Base-by-base conservation (phyloP, 2,329 filamentous ascomycete genomes). In the Cercospora janseana region DNA sequence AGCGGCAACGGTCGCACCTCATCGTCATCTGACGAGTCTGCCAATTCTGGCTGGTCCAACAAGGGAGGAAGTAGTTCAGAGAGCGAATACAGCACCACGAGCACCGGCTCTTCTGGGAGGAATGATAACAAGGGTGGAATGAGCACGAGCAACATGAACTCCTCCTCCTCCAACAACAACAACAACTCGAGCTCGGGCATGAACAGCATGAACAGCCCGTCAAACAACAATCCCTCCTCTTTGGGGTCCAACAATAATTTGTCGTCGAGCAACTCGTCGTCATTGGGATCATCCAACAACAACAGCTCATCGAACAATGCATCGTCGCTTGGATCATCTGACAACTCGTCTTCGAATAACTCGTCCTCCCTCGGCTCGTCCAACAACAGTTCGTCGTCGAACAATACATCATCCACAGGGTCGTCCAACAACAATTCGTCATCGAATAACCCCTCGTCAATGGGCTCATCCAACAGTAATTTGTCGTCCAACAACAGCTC, bases 71-170 rank as follows among this genome's bases (percentile, higher is more conserved):
- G 49, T 24, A 42, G 44, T 13, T 55, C 52, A 9, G 52, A 55
- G 41, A 55, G 46, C 38, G 50, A 56, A 10, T 54, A 54, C 24
- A 54, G 51, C 43, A 53, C 51, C 8, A 50, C 43, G 7, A 56
- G 51, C 15, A 54, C 51, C 18, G 44, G 24, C 8, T 48, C 46
- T 26, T 34, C 41, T 13, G 20, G 29, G 41, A 43, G 40, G 23
- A 49, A 38, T 20, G 50, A 52, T 7, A 37, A 38, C 26, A 52
- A 52, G 44, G 38, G 18, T 7, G 38, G 38, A 8, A 28, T 18
- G 31, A 20, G 29, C 20, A 46, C 21, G 43, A 45, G 28, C 18
- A 26, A 23, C 42, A 45, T 32, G 18, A 28, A 28, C 18, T 34
- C 43, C 24, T 16, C 41, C 6, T 37, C 45, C 6, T 51, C 46